phyloP scores from a whole-genome alignment of 352 stramenopile genomes.

The Aphanomyces invadans region DNA sequence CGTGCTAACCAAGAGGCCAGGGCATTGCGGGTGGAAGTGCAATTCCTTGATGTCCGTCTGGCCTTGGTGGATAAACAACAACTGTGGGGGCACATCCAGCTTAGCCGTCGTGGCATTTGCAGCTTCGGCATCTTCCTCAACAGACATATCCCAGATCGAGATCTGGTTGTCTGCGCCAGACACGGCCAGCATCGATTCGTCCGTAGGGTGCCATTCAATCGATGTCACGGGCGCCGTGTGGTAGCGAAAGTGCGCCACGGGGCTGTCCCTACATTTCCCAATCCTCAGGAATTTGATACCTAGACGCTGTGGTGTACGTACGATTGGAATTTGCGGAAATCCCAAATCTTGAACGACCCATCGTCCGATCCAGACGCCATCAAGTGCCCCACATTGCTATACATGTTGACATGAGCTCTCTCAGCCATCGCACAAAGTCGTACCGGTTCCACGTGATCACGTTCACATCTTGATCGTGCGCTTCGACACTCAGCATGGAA shows the following conservation, averaged over 20 bases:
- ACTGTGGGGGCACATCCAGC: slow-evolving; percentile 93
- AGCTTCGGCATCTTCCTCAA: slow-evolving; percentile 93
- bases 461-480: slow-evolving; percentile 97
- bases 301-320: no score
- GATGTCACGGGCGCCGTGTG: slow-evolving; percentile 96
- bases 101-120: slow-evolving; percentile 46
- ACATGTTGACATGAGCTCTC: not conserved
- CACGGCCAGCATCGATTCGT: slow-evolving; percentile 96
- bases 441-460: slow-evolving; percentile 97
- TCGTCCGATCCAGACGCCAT: slow-evolving; percentile 97
- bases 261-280: slow-evolving; percentile 37
- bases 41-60: slow-evolving; percentile 98
- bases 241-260: slow-evolving; percentile 92
- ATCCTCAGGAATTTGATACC: no score
- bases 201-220: slow-evolving; percentile 98
- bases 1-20: slow-evolving; percentile 94
- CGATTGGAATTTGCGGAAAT: slow-evolving; percentile 90
- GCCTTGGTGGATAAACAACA: slow-evolving; percentile 99
- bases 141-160: slow-evolving; percentile 98
- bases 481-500: slow-evolving; percentile 91
- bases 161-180: slow-evolving; percentile 94
- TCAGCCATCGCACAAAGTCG: not conserved
- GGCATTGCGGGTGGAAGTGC: slow-evolving; percentile 98
- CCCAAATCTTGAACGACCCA: slow-evolving; percentile 95
- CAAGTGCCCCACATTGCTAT: slow-evolving; percentile 90